phyloP scores from a whole-genome alignment of 2,329 filamentous ascomycete genomes.

The Epichloe sp. region DNA sequence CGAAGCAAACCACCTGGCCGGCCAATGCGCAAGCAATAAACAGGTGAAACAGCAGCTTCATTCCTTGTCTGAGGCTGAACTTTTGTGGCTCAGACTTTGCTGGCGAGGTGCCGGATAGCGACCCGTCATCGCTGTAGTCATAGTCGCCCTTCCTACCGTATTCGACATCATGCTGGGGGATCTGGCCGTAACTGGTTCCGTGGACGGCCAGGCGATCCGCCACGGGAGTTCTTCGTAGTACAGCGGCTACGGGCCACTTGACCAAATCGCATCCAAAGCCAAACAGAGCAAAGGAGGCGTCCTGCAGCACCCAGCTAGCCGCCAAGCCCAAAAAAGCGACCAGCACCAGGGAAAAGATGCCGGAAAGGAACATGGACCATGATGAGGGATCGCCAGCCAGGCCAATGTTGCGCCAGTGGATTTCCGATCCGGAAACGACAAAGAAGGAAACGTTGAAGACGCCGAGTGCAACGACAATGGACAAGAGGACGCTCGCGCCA shows the following conservation, averaged over 20 bases:
- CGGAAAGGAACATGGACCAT: slow-evolving; percentile 17
- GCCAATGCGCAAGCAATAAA: slow-evolving; percentile 8
- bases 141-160: not conserved
- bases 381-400: slow-evolving; percentile 18
- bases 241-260: slow-evolving; percentile 11
- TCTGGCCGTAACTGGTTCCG: slow-evolving; percentile 8
- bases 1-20: slow-evolving; percentile 10
- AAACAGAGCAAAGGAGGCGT: slow-evolving; percentile 9
- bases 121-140: slow-evolving; percentile 5
- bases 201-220: not conserved
- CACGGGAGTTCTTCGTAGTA: slow-evolving; percentile 4
- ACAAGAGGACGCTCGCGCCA: slow-evolving; percentile 8
- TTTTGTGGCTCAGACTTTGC: not conserved
- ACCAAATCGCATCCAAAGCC: slow-evolving; percentile 15
- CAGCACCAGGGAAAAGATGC: slow-evolving; percentile 14
- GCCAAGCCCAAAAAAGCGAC: slow-evolving; percentile 9
- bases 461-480: slow-evolving; percentile 13
- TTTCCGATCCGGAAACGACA: slow-evolving; percentile 18
- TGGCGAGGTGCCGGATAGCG: slow-evolving; percentile 1
- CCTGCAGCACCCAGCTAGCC: slow-evolving; percentile 15
- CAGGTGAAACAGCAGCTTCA: slow-evolving; percentile 6
- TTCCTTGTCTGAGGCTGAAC: not conserved
- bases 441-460: slow-evolving; percentile 15
- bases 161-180: slow-evolving; percentile 16
- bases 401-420: slow-evolving; percentile 22